Percentiles rank a stretch among this genome's conserved stretches.
phyloP scores from a whole-genome alignment of 495 filamentous ascomycete species.

The Aspergillus cavernicola region DNA sequence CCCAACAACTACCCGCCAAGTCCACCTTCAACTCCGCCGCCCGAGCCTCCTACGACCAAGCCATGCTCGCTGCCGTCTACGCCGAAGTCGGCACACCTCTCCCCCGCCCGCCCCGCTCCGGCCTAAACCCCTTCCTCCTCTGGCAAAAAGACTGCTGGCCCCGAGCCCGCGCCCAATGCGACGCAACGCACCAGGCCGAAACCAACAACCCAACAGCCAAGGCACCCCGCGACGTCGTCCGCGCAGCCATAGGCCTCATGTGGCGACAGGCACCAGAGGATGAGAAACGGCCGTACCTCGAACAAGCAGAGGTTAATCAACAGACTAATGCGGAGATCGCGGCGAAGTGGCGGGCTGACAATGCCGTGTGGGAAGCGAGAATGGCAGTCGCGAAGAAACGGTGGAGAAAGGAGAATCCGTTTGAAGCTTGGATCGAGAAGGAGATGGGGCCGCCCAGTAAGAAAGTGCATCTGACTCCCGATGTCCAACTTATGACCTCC shows the following conservation, averaged over 20 bases:
- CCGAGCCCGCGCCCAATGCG: constrained; percentile 66
- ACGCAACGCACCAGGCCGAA: constrained; percentile 58
- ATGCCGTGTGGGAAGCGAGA: constrained; percentile 66
- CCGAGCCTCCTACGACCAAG: constrained; percentile 66
- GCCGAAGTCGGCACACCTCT: constrained; percentile 70
- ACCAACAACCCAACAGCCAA: constrained; percentile 66
- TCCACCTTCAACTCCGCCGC: constrained; percentile 36
- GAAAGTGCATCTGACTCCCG: background rate
- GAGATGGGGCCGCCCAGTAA: constrained; percentile 23
- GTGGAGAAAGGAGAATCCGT: constrained; percentile 61
- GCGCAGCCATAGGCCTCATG: constrained; percentile 76
- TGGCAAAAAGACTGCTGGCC: constrained; percentile 76
- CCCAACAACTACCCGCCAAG: background rate
- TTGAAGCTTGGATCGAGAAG: constrained; percentile 34
- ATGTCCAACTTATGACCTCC: no score
- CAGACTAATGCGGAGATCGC: constrained; percentile 54
- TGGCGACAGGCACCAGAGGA: constrained; percentile 75
- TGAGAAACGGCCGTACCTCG: constrained; percentile 69
- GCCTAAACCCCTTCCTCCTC: constrained; percentile 66
- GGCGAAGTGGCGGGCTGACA: constrained; percentile 53
- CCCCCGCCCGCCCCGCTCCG: constrained; percentile 61
- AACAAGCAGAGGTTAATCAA: constrained; percentile 65
- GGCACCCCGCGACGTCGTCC: constrained; percentile 68
- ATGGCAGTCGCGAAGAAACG: constrained; percentile 55
- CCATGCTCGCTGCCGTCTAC: constrained; percentile 66